Evolutionary conservation across 192 early-diverging fungal species (phyloP), one percentile per base, ranked within the genome.

Genomic region (Lobulomyces angularis): DNA sequence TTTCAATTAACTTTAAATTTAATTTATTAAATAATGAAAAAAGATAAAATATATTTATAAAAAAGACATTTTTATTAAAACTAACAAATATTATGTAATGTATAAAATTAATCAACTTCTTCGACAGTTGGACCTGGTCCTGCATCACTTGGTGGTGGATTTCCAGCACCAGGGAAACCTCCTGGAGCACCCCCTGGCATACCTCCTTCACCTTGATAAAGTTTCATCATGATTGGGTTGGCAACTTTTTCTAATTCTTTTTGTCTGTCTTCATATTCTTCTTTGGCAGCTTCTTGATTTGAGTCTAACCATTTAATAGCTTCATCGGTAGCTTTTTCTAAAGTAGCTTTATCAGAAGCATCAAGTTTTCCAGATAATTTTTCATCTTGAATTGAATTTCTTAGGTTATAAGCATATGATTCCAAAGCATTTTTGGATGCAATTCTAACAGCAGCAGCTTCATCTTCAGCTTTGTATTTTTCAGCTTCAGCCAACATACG

Each of bases 391-490:
- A 89, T 42, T 19, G 86, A 80, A 82, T 90, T 97, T 67, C 87
- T 84, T 51, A 97, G 81, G 78, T 89, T 91, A 78, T 92, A 97
- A 41, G 90, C 81, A 59, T 95, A 97, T 36, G 82, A 81, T 76
- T 97, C 93, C 34, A 97, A 79, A 46, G 77, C 86, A 78, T 94
- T 97, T 69, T 83, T 86, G 56, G 93, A 80, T 33, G 74, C 50
- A 56, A 97, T 81, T 59, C 87, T 84, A 32, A 77, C 81, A 38
- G 88, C 88, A 41, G 80, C 90, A 34, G 66, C 82, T 71, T 93
- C 87, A 73, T 97, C 94, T 70, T 97, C 90, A 49, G 79, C 84
- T 79, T 86, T 86, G 83, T 82, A 87, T 76, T 89, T 88, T 59
- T 90, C 88, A 55, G 88, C 88, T 30, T 95, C 87, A 43, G 56